These are phyloP conservation scores for Isabelozyma gotoi DNA, from an alignment of 805 yeast species.

Conservation along the genomic window DNA sequence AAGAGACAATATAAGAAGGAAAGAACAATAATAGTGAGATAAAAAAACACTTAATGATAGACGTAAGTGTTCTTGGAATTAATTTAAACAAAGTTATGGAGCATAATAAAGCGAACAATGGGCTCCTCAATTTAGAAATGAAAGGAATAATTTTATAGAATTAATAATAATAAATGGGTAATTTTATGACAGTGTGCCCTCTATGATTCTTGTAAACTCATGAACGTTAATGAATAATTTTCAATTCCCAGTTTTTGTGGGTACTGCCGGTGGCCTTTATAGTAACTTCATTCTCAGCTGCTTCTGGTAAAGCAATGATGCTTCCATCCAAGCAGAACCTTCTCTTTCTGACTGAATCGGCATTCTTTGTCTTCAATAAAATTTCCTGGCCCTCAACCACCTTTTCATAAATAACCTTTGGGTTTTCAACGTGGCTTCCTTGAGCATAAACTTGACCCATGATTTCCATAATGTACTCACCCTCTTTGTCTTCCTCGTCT, in stretches of 20 bases:
- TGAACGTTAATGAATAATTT: constrained; percentile 7
- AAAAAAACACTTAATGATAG: no score
- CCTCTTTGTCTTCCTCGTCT: constrained; percentile 19
- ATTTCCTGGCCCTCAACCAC: constrained; percentile 27
- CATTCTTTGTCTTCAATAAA: constrained; percentile 11
- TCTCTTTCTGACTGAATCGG: constrained; percentile 22
- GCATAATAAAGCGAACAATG: no score
- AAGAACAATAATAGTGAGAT: neutral
- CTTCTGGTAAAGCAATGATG: constrained; percentile 35
- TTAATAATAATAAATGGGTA: no score
- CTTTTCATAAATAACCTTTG: constrained; percentile 45
- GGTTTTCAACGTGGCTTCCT: constrained; percentile 54
- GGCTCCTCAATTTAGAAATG: no score
- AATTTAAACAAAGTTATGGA: no score
- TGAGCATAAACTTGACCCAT: constrained; percentile 56
- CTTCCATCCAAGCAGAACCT: constrained; percentile 72
- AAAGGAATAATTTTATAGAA: neutral
- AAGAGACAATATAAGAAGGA: no score
- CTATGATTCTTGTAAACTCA: neutral
- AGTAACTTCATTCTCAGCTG: constrained; percentile 8
- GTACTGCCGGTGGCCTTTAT: constrained; percentile 17
- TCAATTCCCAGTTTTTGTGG: constrained; percentile 20
- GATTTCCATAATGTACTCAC: constrained; percentile 47
- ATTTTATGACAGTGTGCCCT: no score
- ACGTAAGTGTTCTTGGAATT: no score